phyloP scores from a whole-genome alignment of 805 yeast species.

The Barnettozyma californica region DNA sequence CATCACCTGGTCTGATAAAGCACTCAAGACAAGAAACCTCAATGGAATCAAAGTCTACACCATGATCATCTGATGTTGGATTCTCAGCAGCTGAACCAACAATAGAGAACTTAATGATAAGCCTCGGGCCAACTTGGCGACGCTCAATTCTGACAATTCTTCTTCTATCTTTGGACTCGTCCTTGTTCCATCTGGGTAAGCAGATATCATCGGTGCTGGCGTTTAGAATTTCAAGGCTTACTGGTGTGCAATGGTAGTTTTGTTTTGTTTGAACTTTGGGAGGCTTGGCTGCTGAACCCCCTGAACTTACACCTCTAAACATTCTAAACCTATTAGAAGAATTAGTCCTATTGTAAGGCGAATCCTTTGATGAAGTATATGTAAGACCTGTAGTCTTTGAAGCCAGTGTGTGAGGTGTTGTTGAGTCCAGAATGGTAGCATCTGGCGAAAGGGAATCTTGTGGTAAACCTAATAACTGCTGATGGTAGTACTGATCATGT shows the following conservation, averaged over 20 bases:
- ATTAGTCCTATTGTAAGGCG: neutral
- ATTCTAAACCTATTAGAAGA: conserved; percentile 31
- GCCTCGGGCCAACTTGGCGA: conserved; percentile 41
- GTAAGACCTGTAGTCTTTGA: neutral
- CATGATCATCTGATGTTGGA: conserved; percentile 35
- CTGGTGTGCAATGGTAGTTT: conserved; percentile 30
- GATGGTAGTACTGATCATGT: too few relatives aligned
- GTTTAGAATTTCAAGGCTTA: conserved; percentile 39
- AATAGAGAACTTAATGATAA: conserved; percentile 45
- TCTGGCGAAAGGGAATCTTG: neutral
- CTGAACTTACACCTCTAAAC: conserved; percentile 53
- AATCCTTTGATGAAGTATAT: neutral
- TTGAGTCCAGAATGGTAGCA: neutral
- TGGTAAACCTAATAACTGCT: neutral
- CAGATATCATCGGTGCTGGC: conserved; percentile 46
- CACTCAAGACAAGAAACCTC: conserved; percentile 60
- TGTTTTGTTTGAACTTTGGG: conserved; percentile 34
- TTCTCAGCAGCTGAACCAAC: conserved; percentile 47
- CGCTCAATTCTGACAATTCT: conserved; percentile 56
- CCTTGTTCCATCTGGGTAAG: conserved; percentile 42
- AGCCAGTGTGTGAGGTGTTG: neutral
- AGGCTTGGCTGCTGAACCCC: conserved; percentile 52
- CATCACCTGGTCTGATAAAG: conserved; percentile 27
- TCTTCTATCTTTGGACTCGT: conserved; percentile 45
- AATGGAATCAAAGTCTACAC: conserved; percentile 41